Conservation (phyloP, 805 yeast genomes). For the Ogataea pilisensis region DNA sequence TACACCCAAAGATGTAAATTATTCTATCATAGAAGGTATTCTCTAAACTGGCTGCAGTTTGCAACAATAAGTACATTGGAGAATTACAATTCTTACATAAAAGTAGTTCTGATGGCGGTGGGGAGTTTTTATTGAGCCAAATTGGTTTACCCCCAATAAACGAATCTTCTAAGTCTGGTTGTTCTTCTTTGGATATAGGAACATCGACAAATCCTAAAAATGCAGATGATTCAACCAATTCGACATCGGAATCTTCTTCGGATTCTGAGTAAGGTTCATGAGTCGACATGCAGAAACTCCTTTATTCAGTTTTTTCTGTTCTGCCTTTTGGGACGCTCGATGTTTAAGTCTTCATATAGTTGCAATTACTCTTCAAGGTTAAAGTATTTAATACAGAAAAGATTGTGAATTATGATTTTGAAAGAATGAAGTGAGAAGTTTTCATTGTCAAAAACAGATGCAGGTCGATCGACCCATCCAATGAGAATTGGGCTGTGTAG, state of each 20-base stretch:
- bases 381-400: too few relatives aligned
- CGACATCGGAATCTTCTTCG: conserved; percentile 7
- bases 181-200: conserved; percentile 45
- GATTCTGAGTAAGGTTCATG: conserved; percentile 16
- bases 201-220: conserved; percentile 64
- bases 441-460: too few relatives aligned
- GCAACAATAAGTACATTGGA: conserved; percentile 64
- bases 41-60: conserved; percentile 77
- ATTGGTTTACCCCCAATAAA: conserved; percentile 77
- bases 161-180: conserved; percentile 56
- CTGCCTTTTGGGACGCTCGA: too few relatives aligned
- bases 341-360: too few relatives aligned
- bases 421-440: too few relatives aligned
- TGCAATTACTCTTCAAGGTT: too few relatives aligned
- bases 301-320: neutral
- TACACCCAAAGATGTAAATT: conserved; percentile 76
- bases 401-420: too few relatives aligned
- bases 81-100: conserved; percentile 64
- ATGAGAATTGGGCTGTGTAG: too few relatives aligned
- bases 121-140: conserved; percentile 61
- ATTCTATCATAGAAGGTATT: conserved; percentile 72
- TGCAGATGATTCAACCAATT: conserved; percentile 31
- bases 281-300: conserved; percentile 1
- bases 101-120: conserved; percentile 50
- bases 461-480: too few relatives aligned